Percentiles rank a stretch among this genome's conserved stretches.
phyloP scores from a whole-genome alignment of 2,329 filamentous ascomycete genomes.

The Cordyceps cateniannulata region DNA sequence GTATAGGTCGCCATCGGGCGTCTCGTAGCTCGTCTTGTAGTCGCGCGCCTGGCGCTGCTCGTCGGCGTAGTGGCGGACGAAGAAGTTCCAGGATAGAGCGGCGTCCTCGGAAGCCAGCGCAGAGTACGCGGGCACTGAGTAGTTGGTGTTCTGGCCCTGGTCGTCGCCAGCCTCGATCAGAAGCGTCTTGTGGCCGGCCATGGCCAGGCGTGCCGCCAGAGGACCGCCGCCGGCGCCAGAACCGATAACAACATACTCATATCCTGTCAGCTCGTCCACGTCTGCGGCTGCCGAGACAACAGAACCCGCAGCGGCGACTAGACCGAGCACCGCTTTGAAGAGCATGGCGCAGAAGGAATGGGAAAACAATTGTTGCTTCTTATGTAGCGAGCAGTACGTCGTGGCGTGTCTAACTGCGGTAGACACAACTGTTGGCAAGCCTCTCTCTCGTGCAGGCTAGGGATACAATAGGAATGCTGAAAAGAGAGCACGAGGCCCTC shows the following conservation, averaged over 20 bases:
- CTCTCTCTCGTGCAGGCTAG: background rate
- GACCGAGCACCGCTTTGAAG: conserved; percentile 12
- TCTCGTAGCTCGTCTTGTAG: conserved; percentile 52
- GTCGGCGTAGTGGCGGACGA: conserved; percentile 54
- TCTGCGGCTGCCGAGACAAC: conserved; percentile 18
- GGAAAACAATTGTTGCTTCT: background rate
- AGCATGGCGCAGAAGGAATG: background rate
- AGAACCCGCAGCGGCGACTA: conserved; percentile 16
- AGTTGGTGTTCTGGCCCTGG: conserved; percentile 39
- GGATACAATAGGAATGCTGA: background rate
- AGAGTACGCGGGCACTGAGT: conserved; percentile 48
- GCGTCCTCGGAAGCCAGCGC: conserved; percentile 48
- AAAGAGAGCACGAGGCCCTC: background rate
- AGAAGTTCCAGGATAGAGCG: conserved; percentile 56
- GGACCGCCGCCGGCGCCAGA: conserved; percentile 54
- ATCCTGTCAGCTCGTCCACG: conserved; percentile 27
- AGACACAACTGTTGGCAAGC: background rate
- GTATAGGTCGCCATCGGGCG: conserved; percentile 43
- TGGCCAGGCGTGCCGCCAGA: conserved; percentile 51
- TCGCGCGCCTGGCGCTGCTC: conserved; percentile 46
- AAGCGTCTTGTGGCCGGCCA: conserved; percentile 53
- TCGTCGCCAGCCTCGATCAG: conserved; percentile 56
- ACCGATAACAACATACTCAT: conserved; percentile 59
- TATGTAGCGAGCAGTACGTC: background rate
- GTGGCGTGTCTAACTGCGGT: background rate